Conservation (phyloP, 2,329 filamentous ascomycete genomes). For the Aspergillus sp. region DNA sequence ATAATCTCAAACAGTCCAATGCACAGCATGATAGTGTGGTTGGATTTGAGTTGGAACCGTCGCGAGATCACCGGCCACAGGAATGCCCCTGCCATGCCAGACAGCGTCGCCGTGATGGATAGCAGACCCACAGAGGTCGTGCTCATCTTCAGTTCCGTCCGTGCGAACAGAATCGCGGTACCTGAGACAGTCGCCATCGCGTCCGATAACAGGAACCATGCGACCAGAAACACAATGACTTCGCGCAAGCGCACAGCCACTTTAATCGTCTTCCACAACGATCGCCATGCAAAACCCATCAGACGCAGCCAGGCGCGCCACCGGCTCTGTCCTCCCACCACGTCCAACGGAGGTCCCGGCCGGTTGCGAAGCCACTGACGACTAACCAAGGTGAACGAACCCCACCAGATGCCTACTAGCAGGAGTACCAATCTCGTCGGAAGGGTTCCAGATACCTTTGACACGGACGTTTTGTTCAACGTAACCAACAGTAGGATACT, state of each 20-base stretch:
- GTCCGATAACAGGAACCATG: constrained; percentile 88
- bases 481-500: constrained; percentile 67
- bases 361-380: constrained; percentile 74
- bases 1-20: constrained; percentile 85
- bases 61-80: constrained; percentile 72
- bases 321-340: constrained; percentile 10
- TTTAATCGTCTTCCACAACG: constrained; percentile 67
- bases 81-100: constrained; percentile 76
- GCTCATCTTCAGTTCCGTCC: constrained; percentile 77
- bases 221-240: constrained; percentile 71
- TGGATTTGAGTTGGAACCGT: constrained; percentile 59
- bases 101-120: constrained; percentile 76
- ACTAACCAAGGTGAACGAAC: constrained; percentile 73
- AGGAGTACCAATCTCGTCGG: constrained; percentile 76
- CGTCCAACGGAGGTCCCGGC: constrained; percentile 63
- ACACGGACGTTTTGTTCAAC: constrained; percentile 26
- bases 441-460: constrained; percentile 64
- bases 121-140: constrained; percentile 77
- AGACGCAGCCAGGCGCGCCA: constrained; percentile 57
- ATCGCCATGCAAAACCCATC: constrained; percentile 72
- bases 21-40: constrained; percentile 81
- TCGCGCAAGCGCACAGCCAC: constrained; percentile 66
- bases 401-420: constrained; percentile 81
- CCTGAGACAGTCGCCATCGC: constrained; percentile 85
- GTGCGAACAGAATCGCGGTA: constrained; percentile 86